Conservation (phyloP, 495 filamentous ascomycete species). For the Aspergillus nanangensis region DNA sequence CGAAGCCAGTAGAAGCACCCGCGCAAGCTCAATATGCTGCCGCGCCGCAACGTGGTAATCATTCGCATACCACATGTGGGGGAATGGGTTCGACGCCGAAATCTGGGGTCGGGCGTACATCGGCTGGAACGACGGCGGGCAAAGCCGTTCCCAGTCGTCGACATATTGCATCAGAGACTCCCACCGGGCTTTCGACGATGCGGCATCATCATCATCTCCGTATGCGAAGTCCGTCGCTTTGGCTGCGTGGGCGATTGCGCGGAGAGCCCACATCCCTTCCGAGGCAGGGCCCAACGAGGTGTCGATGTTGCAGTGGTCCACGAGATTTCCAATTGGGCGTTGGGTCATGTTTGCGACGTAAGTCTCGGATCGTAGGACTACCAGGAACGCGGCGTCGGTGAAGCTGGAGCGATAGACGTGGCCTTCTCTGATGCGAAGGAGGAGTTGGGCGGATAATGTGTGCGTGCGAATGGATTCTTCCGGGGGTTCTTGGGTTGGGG, state of each 20-base stretch:
- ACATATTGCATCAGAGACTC: conserved; percentile 2
- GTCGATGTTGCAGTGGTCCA: no score
- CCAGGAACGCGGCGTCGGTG: no score
- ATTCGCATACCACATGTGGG: background rate
- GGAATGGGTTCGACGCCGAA: background rate
- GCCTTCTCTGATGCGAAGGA: no score
- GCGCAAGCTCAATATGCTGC: background rate
- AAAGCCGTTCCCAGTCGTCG: background rate
- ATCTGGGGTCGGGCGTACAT: background rate
- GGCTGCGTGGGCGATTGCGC: background rate
- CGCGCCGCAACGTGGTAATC: conserved; percentile 3
- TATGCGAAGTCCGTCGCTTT: conserved; percentile 3
- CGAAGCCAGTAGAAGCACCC: background rate
- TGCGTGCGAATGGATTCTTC: no score
- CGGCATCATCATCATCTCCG: background rate
- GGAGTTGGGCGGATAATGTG: no score
- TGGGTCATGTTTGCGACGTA: no score
- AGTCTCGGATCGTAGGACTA: no score
- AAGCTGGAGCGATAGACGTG: no score
- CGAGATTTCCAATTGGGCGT: no score
- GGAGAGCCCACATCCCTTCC: background rate
- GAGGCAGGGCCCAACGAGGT: background rate
- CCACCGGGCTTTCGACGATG: conserved; percentile 3
- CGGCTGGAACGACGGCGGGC: background rate
- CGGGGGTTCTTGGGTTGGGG: no score